Evolutionary conservation across 208 protist species (phyloP).

Genomic region (Acanthamoeba divionensis): DNA sequence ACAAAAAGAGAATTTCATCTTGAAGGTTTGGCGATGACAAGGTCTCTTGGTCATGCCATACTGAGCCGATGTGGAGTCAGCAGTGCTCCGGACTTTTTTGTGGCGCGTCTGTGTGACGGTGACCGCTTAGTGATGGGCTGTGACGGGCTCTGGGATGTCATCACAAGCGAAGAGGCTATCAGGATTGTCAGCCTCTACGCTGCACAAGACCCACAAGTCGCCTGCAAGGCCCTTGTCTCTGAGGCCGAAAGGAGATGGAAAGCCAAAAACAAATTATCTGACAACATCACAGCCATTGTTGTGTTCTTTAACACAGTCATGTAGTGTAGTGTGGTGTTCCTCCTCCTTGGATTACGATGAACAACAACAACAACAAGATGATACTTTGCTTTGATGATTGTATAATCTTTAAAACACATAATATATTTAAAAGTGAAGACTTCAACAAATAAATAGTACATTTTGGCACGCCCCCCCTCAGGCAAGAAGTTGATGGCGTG

Average conservation of each 20-base stretch:
- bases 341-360: no score
- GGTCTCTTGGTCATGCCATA: conserved; percentile 30
- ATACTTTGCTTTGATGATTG: no score
- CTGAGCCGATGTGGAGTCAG: neutral
- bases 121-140: conserved; percentile 42
- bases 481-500: no score
- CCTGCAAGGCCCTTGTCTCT: conserved; percentile 18
- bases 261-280: neutral
- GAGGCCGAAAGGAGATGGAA: conserved; percentile 53
- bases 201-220: conserved; percentile 37
- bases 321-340: no score
- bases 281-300: conserved; percentile 52
- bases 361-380: no score
- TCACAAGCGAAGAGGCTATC: conserved; percentile 31
- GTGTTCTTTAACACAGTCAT: conserved; percentile 52
- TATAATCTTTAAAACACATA: no score
- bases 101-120: neutral
- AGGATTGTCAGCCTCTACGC: conserved; percentile 33
- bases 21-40: conserved; percentile 43
- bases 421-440: no score
- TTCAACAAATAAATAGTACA: no score
- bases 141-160: conserved; percentile 38
- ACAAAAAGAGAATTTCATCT: neutral
- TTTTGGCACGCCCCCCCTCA: no score
- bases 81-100: conserved; percentile 33